Evolutionary conservation across 805 yeast genomes (phyloP).

Genomic region (Lipomyces sp.): DNA sequence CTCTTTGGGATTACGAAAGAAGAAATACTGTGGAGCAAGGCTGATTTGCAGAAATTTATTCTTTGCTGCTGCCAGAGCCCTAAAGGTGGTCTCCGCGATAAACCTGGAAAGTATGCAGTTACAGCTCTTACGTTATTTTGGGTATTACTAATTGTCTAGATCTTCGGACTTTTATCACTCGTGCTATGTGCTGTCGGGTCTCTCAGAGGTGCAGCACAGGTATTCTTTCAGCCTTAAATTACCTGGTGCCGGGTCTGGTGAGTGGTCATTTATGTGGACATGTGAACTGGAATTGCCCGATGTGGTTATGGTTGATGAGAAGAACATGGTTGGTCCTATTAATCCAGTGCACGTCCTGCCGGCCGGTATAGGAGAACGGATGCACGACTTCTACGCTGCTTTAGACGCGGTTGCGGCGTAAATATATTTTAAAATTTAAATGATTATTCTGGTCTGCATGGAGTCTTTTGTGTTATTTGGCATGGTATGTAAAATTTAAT

Average conservation of each 20-base stretch:
- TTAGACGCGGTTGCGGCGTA: conserved; percentile 1
- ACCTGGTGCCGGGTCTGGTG: conserved; percentile 36
- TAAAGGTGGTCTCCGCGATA: conserved; percentile 82
- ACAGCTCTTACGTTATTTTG: not conserved
- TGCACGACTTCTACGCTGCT: conserved; percentile 39
- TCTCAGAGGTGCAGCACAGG: conserved; percentile 61
- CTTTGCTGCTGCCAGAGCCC: conserved; percentile 74
- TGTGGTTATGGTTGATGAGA: conserved; percentile 16
- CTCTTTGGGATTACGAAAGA: conserved; percentile 42
- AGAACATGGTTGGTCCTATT: conserved; percentile 44
- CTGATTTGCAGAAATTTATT: conserved; percentile 62
- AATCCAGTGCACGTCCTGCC: conserved; percentile 70
- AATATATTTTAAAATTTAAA: not conserved
- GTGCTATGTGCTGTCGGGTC: conserved; percentile 79
- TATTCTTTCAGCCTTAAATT: conserved; percentile 42
- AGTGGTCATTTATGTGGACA: conserved; percentile 45
- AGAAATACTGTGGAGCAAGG: conserved; percentile 53
- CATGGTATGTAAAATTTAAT: not conserved
- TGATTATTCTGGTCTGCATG: not conserved
- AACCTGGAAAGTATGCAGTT: conserved; percentile 64
- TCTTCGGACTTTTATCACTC: conserved; percentile 87
- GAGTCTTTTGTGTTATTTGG: not conserved
- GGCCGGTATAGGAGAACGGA: conserved; percentile 47
- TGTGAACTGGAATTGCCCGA: conserved; percentile 35
- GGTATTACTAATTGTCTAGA: conserved; percentile 7